phyloP scores from a whole-genome alignment of 768 basidiomycete genomes.

The Psilocybe subaeruginosa region DNA sequence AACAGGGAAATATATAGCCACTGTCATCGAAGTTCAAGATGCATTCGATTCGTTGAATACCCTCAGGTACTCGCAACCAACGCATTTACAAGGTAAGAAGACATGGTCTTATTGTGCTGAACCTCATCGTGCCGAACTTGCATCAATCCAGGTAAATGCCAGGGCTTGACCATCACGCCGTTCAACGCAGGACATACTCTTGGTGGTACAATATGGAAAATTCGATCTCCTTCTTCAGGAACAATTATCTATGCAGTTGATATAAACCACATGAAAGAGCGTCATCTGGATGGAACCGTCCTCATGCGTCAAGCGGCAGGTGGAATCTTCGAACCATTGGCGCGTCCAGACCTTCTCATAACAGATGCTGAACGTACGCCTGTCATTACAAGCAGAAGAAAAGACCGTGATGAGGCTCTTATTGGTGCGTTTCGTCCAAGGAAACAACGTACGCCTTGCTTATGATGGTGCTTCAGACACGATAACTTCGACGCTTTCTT shows the following conservation, averaged over 20 bases:
- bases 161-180: slow-evolving; percentile 92
- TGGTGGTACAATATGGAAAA: slow-evolving; percentile 98
- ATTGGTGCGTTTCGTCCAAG: slow-evolving; percentile 55
- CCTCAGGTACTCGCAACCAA: slow-evolving; percentile 93
- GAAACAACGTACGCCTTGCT: slow-evolving; percentile 7
- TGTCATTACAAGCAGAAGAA: slow-evolving; percentile 83
- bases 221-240: slow-evolving; percentile 95
- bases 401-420: slow-evolving; percentile 88
- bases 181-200: slow-evolving; percentile 95
- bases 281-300: slow-evolving; percentile 93
- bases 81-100: slow-evolving; percentile 84
- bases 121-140: neutral
- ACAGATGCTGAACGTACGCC: slow-evolving; percentile 88
- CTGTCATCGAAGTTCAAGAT: slow-evolving; percentile 83
- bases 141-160: slow-evolving; percentile 73
- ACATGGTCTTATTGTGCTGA: neutral
- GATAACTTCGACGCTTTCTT: slow-evolving; percentile 83
- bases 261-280: slow-evolving; percentile 94
- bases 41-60: slow-evolving; percentile 93
- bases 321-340: slow-evolving; percentile 82
- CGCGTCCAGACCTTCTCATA: slow-evolving; percentile 90
- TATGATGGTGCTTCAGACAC: slow-evolving; percentile 57
- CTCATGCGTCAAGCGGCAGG: slow-evolving; percentile 76
- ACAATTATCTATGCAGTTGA: slow-evolving; percentile 95
- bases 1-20: slow-evolving; percentile 71